phyloP scores from a whole-genome alignment of 768 basidiomycete species.

The Atractiella rhizophila region DNA sequence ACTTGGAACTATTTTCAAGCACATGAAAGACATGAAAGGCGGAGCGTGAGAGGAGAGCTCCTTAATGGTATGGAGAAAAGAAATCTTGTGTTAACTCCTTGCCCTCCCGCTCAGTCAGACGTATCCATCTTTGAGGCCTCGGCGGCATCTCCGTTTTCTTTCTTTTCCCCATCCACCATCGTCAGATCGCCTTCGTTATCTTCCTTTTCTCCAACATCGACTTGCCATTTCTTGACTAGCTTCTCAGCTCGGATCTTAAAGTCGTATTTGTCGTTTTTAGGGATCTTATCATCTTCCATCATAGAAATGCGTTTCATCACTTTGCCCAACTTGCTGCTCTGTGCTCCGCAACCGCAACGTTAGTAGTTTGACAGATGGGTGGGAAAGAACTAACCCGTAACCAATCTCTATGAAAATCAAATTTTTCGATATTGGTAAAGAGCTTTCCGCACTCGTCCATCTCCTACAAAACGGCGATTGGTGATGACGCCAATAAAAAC shows the following conservation, averaged over 20 bases:
- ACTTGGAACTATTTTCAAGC: too few relatives aligned
- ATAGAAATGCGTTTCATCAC: conserved; percentile 63
- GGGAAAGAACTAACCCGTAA: conserved; percentile 10
- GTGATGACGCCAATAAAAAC: background rate
- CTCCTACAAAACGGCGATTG: conserved; percentile 2
- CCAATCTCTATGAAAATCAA: conserved; percentile 15
- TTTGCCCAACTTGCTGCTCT: conserved; percentile 62
- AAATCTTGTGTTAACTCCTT: too few relatives aligned
- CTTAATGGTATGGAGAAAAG: too few relatives aligned
- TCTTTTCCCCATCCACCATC: too few relatives aligned
- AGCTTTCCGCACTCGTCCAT: conserved; percentile 14
- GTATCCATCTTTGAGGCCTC: too few relatives aligned
- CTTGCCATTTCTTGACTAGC: conserved; percentile 19
- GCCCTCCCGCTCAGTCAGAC: too few relatives aligned
- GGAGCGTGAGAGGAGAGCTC: too few relatives aligned
- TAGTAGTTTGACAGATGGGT: background rate
- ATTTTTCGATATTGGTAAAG: conserved; percentile 16
- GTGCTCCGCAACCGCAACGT: background rate
- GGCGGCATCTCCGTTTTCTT: too few relatives aligned
- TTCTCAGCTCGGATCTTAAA: conserved; percentile 21
- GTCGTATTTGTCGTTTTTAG: conserved; percentile 22
- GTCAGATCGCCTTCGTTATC: too few relatives aligned
- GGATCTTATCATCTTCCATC: conserved; percentile 19
- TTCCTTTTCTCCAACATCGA: too few relatives aligned
- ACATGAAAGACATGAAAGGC: too few relatives aligned